phyloP scores from a whole-genome alignment of 148 eudicot genomes.

The Rhododendron molle region DNA sequence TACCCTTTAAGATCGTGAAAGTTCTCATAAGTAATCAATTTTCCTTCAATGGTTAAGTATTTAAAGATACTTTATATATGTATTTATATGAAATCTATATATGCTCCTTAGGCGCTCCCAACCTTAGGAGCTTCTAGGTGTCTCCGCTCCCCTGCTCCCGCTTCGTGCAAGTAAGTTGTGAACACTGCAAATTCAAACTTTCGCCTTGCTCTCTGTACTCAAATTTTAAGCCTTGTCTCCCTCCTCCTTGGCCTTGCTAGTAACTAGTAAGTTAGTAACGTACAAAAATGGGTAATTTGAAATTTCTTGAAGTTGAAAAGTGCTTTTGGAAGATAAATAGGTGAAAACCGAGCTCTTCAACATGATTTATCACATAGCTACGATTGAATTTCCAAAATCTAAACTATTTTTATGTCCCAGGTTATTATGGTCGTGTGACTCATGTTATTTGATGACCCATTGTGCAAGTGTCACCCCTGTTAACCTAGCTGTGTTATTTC shows the following conservation, averaged over 20 bases:
- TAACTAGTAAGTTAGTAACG: not conserved
- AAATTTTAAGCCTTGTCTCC: not conserved
- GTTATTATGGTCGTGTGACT: not conserved
- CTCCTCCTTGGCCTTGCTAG: not conserved
- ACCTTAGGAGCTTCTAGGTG: too few relatives aligned
- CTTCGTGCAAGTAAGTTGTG: too few relatives aligned
- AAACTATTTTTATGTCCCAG: not conserved
- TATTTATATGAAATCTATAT: too few relatives aligned
- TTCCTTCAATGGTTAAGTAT: too few relatives aligned
- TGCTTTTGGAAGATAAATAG: not conserved
- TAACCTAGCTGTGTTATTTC: not conserved
- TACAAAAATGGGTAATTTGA: not conserved
- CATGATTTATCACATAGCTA: not conserved
- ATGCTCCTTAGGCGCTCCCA: too few relatives aligned
- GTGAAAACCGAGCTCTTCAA: not conserved
- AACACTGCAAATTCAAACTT: not conserved
- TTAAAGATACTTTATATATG: too few relatives aligned
- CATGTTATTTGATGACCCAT: not conserved
- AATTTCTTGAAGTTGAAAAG: not conserved
- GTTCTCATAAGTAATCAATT: too few relatives aligned
- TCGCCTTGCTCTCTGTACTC: not conserved
- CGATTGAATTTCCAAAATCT: not conserved
- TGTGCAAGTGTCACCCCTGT: not conserved
- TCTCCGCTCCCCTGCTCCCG: too few relatives aligned
- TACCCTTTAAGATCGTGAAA: too few relatives aligned